Conservation (phyloP, 2,329 filamentous ascomycete genomes). For the Aaosphaeria arxii region DNA sequence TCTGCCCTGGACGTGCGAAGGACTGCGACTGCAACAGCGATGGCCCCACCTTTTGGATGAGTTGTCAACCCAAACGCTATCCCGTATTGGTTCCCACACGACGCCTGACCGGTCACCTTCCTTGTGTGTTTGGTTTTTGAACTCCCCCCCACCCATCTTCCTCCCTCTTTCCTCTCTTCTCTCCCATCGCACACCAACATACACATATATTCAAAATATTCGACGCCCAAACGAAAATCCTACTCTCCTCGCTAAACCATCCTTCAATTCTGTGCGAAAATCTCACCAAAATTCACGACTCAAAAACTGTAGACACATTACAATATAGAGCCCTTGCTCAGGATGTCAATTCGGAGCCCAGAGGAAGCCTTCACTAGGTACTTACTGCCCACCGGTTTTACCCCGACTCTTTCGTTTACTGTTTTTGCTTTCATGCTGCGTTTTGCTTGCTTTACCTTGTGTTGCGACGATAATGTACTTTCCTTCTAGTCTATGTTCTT, state of each 20-base stretch:
- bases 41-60: slow-evolving; percentile 36
- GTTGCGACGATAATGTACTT: slow-evolving; percentile 22
- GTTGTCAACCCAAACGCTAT: slow-evolving; percentile 33
- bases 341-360: slow-evolving; percentile 44
- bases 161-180: slow-evolving; percentile 22
- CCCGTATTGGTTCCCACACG: slow-evolving; percentile 14
- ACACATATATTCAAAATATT: slow-evolving; percentile 6
- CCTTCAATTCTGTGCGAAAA: slow-evolving; percentile 12
- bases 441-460: slow-evolving; percentile 19
- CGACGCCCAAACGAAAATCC: slow-evolving; percentile 11
- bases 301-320: slow-evolving; percentile 15
- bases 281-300: slow-evolving; percentile 8
- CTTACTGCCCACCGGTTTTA: slow-evolving; percentile 41
- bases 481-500: slow-evolving; percentile 10
- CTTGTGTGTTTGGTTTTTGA: slow-evolving; percentile 24
- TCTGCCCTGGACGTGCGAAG: slow-evolving; percentile 28
- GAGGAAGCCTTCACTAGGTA: slow-evolving; percentile 41
- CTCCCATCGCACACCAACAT: slow-evolving; percentile 17
- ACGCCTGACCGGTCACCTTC: slow-evolving; percentile 28
- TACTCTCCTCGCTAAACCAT: slow-evolving; percentile 3
- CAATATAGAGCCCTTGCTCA: slow-evolving; percentile 38
- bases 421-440: slow-evolving; percentile 10
- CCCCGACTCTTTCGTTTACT: slow-evolving; percentile 18
- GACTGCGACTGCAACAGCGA: slow-evolving; percentile 20
- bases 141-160: slow-evolving; percentile 10